Evolutionary conservation across 768 basidiomycete species (phyloP).

Genomic region (Auriscalpium orientale): DNA sequence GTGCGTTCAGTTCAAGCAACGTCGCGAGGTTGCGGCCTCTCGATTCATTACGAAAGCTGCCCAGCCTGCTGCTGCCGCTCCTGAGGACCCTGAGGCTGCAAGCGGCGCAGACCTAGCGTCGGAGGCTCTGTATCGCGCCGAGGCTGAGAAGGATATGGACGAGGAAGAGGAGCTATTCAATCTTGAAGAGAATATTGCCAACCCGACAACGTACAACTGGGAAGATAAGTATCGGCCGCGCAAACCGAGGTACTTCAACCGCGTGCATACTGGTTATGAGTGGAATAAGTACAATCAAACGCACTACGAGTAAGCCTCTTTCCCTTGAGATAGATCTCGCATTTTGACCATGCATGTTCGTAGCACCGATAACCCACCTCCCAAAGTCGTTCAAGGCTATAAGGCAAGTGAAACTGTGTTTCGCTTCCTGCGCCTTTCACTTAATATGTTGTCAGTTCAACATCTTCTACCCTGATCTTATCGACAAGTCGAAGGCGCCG

Average conservation of each 20-base stretch:
- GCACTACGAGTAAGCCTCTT: conserved; percentile 83
- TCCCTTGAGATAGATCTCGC: conserved; percentile 1
- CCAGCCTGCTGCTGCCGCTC: conserved; percentile 47
- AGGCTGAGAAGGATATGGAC: conserved; percentile 88
- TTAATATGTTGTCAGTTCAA: conserved; percentile 53
- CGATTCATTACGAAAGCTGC: conserved; percentile 78
- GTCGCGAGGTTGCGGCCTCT: conserved; percentile 75
- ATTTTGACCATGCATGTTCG: conserved; percentile 14
- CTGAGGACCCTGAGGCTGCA: conserved; percentile 45
- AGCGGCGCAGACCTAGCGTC: conserved; percentile 74
- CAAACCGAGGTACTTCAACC: conserved; percentile 97
- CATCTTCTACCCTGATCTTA: conserved; percentile 98
- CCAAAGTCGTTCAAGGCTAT: conserved; percentile 98
- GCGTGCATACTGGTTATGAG: conserved; percentile 98
- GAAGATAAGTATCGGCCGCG: conserved; percentile 97
- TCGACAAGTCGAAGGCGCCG: conserved; percentile 95
- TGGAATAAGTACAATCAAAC: conserved; percentile 99
- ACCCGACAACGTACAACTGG: conserved; percentile 90
- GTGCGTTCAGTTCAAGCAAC: conserved; percentile 62
- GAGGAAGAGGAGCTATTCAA: conserved; percentile 97
- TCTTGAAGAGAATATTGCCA: conserved; percentile 78
- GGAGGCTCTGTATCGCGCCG: conserved; percentile 84
- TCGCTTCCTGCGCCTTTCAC: conserved; percentile 12
- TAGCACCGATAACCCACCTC: conserved; percentile 96
- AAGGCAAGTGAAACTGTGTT: conserved; percentile 55